Base-by-base conservation (phyloP, 441 rosid genomes). In the Erodium moschatum region DNA sequence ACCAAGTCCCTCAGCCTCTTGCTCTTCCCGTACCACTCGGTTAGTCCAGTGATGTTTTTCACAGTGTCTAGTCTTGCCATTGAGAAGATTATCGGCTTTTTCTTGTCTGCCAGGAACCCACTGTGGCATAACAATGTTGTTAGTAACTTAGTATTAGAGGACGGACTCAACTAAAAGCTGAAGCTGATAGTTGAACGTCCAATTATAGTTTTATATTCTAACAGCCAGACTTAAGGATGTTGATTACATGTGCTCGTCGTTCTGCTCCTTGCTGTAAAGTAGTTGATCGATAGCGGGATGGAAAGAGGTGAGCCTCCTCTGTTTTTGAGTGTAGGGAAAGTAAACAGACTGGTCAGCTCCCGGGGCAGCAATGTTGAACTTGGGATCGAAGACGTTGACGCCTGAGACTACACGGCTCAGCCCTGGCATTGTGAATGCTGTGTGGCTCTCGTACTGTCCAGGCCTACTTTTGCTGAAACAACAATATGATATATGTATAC, bases 21-120 rank as follows among this genome's bases (percentile, higher is more conserved):
- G 76, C 76, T 91, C 84, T 88, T 91, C 46, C 82, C 77, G 68
- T 86, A 94, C 78, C 82, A 78, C 79, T 91, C 97, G 42, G 91
- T 94, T 85, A 91, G 82, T 52, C 97, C 97, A 0, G 92, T 78
- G 6, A 91, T 88, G 83, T 94, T 94, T 70, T 94, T 91, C 60
- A 91, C 97, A 48, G 69, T 79, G 80, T 94, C 99, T 54, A 94
- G 82, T 80, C 99, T 88, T 21, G 97, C 99, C 97, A 89, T 94
- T 65, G 97, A 89, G 79, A 91, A 91, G 38, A 94, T 81, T 69
- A 91, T 65, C 20, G 97, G 97, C 80, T 91, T 91, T 7, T 89
- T 84, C 78, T 64, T 77, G 78, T 91, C 97, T 5, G 72, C 81
- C 82, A 91, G 70, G 38, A 77, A 72, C 66, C 99, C 99, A 20